Evolutionary conservation across 2,329 filamentous ascomycete species (phyloP).

Genomic region (Teratosphaeria epicoccoides): DNA sequence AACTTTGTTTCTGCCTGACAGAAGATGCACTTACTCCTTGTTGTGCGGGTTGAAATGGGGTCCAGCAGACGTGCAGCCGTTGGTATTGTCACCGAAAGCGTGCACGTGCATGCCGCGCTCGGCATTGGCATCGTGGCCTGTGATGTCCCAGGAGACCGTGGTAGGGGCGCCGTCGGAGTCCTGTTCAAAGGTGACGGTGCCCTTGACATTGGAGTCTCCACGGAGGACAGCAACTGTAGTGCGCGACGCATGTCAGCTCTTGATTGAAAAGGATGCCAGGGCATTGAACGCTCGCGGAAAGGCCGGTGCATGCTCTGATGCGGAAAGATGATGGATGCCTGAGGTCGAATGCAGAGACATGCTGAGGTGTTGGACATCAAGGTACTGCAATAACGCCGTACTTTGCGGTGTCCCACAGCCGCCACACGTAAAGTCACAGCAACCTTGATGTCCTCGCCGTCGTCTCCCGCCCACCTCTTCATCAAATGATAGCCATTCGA

Average conservation of each 20-base stretch:
- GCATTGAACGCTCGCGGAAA: neutral
- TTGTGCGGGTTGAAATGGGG: slow-evolving; percentile 69
- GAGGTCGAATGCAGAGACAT: neutral
- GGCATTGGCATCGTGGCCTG: slow-evolving; percentile 85
- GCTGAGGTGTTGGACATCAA: neutral
- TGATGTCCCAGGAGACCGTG: slow-evolving; percentile 84
- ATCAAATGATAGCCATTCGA: slow-evolving; percentile 9
- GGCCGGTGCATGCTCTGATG: neutral
- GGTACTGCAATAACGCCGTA: neutral
- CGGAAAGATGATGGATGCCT: slow-evolving; percentile 6
- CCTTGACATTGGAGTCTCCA: slow-evolving; percentile 91
- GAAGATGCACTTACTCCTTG: neutral
- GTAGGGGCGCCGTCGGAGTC: slow-evolving; percentile 69
- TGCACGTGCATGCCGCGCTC: slow-evolving; percentile 98
- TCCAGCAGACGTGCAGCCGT: slow-evolving; percentile 96
- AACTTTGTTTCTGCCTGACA: neutral
- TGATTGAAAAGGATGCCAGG: neutral
- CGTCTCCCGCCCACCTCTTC: neutral
- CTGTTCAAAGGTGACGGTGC: slow-evolving; percentile 94
- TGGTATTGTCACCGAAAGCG: slow-evolving; percentile 99
- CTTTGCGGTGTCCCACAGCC: neutral
- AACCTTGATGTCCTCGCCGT: slow-evolving; percentile 2
- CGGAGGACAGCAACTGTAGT: slow-evolving; percentile 84
- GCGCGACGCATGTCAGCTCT: neutral
- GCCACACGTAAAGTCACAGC: neutral